Evolutionary conservation across 306 rosid species (phyloP).

Genomic region (Lathyrus sativus): DNA sequence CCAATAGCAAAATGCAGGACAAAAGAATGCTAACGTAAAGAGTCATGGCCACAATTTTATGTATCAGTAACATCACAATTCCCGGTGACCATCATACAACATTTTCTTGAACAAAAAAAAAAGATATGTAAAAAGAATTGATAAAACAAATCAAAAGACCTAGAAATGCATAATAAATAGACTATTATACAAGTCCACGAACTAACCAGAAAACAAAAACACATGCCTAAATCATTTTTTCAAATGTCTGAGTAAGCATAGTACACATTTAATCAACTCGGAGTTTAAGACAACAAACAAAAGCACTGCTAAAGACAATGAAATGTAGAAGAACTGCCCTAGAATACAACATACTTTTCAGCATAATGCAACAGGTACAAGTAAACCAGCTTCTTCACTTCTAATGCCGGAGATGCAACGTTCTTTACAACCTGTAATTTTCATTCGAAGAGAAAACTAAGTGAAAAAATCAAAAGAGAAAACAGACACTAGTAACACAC

Average conservation of each 20-base stretch:
- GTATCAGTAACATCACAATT: background rate
- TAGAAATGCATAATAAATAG: conserved; percentile 21
- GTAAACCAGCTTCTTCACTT: conserved; percentile 95
- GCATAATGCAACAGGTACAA: conserved; percentile 95
- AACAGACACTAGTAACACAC: background rate
- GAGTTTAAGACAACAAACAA: background rate
- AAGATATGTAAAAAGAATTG: background rate
- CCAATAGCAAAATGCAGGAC: conserved; percentile 1
- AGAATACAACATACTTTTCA: conserved; percentile 74
- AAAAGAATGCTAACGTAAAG: conserved; percentile 1
- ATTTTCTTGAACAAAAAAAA: background rate
- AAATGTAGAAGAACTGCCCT: background rate
- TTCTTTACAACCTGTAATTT: conserved; percentile 86
- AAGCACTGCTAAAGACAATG: background rate
- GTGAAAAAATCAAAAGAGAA: background rate
- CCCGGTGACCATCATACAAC: background rate
- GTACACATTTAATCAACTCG: conserved; percentile 4
- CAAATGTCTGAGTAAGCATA: background rate
- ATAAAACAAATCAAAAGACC: conserved; percentile 13
- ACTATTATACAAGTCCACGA: background rate
- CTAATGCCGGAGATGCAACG: conserved; percentile 87
- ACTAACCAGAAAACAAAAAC: conserved; percentile 2
- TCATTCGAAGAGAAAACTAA: conserved; percentile 17
- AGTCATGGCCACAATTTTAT: conserved; percentile 17
- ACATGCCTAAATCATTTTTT: conserved; percentile 13